Base-by-base conservation (phyloP, 371 early-diverging fungal genomes). In the Mucor lusitanicus region DNA sequence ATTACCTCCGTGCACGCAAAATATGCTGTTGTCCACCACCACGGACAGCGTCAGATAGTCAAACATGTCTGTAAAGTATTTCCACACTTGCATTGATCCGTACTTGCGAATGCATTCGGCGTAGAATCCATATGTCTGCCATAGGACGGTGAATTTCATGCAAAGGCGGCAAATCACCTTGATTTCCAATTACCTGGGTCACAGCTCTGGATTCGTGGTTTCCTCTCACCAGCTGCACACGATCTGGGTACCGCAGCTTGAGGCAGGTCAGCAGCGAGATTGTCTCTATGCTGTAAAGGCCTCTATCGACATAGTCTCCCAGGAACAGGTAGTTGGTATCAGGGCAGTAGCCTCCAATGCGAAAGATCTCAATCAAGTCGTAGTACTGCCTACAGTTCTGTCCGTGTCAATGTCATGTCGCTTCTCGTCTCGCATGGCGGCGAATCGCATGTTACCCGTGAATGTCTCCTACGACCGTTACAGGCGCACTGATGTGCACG, bases 251-350 rank as follows among this genome's bases (percentile, higher is more conserved):
- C 57, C 95, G 84, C 58, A 97, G 71, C 70, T 99, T 98, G 11
- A 96, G 83, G 69, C 94, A 94, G 0, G 94, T 87, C 68, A 99
- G 79, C 12, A 98, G 80, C 13, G 92, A 87, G 57, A 99, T 95
- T 30, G 98, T 97, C 71, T 99, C 99, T 23, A 99, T 92, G 59
- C 95, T 94, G 74, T 93, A 94, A 63, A 92, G 87, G 59, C 99
- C 99, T 60, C 99, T 87, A 78, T 99, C 99, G 1, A 99, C 99
- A 83, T 97, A 99, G 74, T 99, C 99, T 15, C 99, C 95, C 71
- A 99, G 85, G 76, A 99, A 99, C 25, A 99, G 81, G 75, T 97
- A 99, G 71, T 95, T 97, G 28, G 95, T 95, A 67, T 91, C 87
- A 5, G 98, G 97, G 50, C 94, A 93, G 61, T 88, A 84, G 19